Conservation (phyloP, 352 stramenopile species). For the Globisporangium okanoganense region DNA sequence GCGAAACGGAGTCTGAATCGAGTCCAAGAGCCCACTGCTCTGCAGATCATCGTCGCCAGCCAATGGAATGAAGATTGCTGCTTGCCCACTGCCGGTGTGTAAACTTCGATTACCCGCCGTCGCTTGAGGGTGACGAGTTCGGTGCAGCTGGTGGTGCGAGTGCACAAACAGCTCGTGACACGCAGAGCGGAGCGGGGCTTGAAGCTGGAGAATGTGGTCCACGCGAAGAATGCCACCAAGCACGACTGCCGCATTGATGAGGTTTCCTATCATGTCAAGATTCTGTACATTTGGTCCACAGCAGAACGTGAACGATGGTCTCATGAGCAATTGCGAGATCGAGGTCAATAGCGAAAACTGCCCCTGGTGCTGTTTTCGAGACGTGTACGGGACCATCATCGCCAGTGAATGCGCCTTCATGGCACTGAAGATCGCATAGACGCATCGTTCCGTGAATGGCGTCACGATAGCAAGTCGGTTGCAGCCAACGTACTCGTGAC, state of each 20-base stretch:
- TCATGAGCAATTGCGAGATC: constrained; percentile 30
- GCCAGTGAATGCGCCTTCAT: constrained; percentile 27
- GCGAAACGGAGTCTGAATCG: constrained; percentile 29
- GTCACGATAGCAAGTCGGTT: constrained; percentile 29
- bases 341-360: constrained; percentile 15
- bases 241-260: not conserved
- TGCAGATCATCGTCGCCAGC: not conserved
- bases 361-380: not conserved
- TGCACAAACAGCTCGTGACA: constrained; percentile 5
- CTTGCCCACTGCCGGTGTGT: not conserved
- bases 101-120: not conserved
- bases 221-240: constrained; percentile 8
- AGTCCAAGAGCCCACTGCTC: constrained; percentile 19
- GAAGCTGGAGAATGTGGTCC: constrained; percentile 1
- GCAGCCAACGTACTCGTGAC: constrained; percentile 45
- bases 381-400: constrained; percentile 25
- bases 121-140: not conserved
- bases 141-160: not conserved
- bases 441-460: constrained; percentile 47
- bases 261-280: constrained; percentile 1
- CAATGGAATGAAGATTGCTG: constrained; percentile 29
- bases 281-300: constrained; percentile 1
- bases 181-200: constrained; percentile 1
- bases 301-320: constrained; percentile 4
- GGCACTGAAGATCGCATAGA: constrained; percentile 41